These are phyloP conservation scores for Wickerhamiella qilinensis DNA, from an alignment of 805 yeast species.

Conservation along the genomic window DNA sequence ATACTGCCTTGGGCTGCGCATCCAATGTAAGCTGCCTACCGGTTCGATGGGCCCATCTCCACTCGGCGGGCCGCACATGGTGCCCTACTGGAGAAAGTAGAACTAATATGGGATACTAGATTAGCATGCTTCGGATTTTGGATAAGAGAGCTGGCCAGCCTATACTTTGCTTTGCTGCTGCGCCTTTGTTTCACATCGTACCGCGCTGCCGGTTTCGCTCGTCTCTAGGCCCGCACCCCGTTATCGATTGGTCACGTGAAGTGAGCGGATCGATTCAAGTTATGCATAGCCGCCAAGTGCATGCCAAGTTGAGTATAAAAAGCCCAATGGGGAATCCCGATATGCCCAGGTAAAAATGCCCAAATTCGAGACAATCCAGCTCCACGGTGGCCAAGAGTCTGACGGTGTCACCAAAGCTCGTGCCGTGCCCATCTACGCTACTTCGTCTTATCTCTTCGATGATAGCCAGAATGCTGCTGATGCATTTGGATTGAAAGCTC, in stretches of 20 bases:
- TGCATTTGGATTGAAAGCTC: constrained; percentile 66
- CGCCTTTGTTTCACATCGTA: too few species aligned
- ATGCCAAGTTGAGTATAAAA: not conserved
- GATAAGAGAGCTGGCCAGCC: too few species aligned
- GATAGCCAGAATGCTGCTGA: constrained; percentile 88
- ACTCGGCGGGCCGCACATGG: too few species aligned
- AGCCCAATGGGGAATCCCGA: not conserved
- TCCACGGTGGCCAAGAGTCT: constrained; percentile 82
- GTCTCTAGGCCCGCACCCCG: too few species aligned
- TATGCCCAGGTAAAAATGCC: not conserved
- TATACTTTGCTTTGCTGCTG: not conserved
- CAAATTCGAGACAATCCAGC: constrained; percentile 57
- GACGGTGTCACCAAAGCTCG: constrained; percentile 56
- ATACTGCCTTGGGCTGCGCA: too few species aligned
- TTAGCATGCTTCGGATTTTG: too few species aligned
- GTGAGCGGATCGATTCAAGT: not conserved
- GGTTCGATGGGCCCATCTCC: too few species aligned
- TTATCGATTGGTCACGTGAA: not conserved
- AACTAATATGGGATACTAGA: too few species aligned
- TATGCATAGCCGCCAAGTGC: not conserved
- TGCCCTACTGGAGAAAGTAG: too few species aligned
- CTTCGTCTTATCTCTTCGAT: constrained; percentile 76
- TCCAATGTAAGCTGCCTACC: too few species aligned
- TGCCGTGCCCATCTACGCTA: constrained; percentile 88
- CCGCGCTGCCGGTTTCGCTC: too few species aligned